Percentiles rank a stretch among this genome's conserved stretches.
Evolutionary conservation across 768 basidiomycete species (phyloP).

Genomic region (Antrodiella citrinella): DNA sequence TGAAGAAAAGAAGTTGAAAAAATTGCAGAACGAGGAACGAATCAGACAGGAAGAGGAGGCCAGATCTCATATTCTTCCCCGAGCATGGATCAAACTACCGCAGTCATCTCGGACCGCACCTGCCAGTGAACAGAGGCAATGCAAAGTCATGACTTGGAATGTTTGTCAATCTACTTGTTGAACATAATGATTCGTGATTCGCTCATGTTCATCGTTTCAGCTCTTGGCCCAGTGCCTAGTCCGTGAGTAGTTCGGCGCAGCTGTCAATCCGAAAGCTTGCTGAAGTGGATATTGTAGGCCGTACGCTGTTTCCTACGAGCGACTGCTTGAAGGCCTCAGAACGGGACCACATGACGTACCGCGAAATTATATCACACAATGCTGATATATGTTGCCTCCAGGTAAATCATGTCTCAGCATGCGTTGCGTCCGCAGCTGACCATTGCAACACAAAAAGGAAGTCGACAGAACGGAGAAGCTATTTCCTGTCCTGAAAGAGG

Average conservation of each 20-base stretch:
- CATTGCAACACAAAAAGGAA: conserved; percentile 51
- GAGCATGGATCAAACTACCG: conserved; percentile 37
- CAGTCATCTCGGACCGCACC: conserved; percentile 14
- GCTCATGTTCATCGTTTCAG: conserved; percentile 27
- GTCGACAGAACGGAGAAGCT: conserved; percentile 76
- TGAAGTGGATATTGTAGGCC: conserved; percentile 41
- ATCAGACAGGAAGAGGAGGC: conserved; percentile 18
- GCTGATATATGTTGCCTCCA: conserved; percentile 86
- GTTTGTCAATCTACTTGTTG: conserved; percentile 35
- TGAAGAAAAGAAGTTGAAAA: conserved; percentile 33
- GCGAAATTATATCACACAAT: conserved; percentile 64
- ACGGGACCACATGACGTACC: conserved; percentile 67
- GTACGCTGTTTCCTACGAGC: conserved; percentile 78
- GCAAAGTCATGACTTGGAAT: conserved; percentile 79
- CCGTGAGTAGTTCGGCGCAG: conserved; percentile 41
- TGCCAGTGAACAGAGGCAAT: conserved; percentile 3
- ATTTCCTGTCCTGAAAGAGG: conserved; percentile 53
- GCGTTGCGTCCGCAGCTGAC: not conserved
- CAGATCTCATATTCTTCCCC: conserved; percentile 19
- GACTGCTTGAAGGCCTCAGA: conserved; percentile 72
- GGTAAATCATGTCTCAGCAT: conserved; percentile 35
- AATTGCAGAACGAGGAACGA: conserved; percentile 32
- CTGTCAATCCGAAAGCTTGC: not conserved
- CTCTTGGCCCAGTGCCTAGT: conserved; percentile 73
- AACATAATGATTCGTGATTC: conserved; percentile 1